A percentile compares a stretch with the other conserved stretches of the same genome.
These are phyloP conservation scores for Trametes maxima DNA, from an alignment of 768 basidiomycete species.

Conservation along the genomic window DNA sequence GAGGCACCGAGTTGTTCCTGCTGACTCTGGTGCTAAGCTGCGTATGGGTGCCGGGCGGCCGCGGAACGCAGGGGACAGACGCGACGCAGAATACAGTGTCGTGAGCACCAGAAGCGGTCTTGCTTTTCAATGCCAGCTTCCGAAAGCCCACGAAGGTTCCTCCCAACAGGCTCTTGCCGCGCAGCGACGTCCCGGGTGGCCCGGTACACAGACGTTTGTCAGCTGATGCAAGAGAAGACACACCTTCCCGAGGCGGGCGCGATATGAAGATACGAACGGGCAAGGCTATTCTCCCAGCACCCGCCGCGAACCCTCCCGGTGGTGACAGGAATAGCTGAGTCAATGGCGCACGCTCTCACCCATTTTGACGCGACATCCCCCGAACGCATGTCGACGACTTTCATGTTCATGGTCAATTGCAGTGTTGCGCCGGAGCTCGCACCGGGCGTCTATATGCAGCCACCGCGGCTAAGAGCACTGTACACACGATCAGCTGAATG, in stretches of 20 bases:
- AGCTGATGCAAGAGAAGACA: constrained; percentile 8
- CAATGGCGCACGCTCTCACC: not conserved
- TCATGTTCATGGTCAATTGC: too few relatives aligned
- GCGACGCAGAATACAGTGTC: not conserved
- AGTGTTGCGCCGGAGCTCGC: not conserved
- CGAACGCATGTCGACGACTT: not conserved
- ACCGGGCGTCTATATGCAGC: not conserved
- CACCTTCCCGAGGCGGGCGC: constrained; percentile 7
- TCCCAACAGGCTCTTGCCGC: constrained; percentile 2
- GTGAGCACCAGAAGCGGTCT: constrained; percentile 1
- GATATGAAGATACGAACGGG: constrained; percentile 1
- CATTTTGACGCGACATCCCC: constrained; percentile 19
- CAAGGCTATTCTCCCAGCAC: constrained; percentile 9
- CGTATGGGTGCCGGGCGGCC: constrained; percentile 12
- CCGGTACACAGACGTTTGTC: constrained; percentile 9
- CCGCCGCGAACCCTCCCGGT: constrained; percentile 13
- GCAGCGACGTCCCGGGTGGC: constrained; percentile 7
- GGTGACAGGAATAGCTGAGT: constrained; percentile 12
- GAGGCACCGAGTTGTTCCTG: constrained; percentile 25
- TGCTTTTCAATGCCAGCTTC: constrained; percentile 16
- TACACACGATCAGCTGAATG: constrained; percentile 2
- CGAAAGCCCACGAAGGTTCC: constrained; percentile 15
- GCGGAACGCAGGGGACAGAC: not conserved
- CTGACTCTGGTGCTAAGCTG: constrained; percentile 20
- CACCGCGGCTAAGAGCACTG: not conserved